Evolutionary conservation across 2,329 filamentous ascomycete species (phyloP), one percentile per base, ranked within the genome.

Genomic region (Alternaria longipes): DNA sequence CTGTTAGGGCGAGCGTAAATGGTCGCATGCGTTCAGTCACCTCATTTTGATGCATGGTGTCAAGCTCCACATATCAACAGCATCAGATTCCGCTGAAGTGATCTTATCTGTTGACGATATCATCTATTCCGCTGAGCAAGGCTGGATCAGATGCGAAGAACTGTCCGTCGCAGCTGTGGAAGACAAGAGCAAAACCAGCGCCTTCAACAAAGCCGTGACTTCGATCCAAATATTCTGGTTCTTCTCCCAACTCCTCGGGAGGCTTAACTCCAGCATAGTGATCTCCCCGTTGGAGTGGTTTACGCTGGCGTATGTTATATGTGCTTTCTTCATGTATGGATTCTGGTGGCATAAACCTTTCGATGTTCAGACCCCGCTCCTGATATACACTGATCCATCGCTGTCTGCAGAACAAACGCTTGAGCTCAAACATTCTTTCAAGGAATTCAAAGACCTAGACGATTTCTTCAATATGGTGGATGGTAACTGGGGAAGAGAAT

Each of bases 191-290:
- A 30, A 30, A 11, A 4, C 28, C 9, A 30, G 5, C 8, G 9
- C 9, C 28, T 30, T 30, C 28, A 30, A 30, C 11, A 30, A 30
- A 30, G 9, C 28, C 11, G 8, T 30, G 8, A 4, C 28, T 12
- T 30, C 28, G 0, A 4, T 30, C 9, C 28, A 30, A 30, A 30
- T 30, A 1, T 30, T 12, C 3, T 30, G 28, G 3, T 30, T 36
- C 32, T 36, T 36, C 2, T 36, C 14, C 2, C 32, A 36, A 14
- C 5, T 36, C 5, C 4, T 16, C 14, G 32, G 32, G 14, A 36
- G 32, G 5, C 32, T 36, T 1, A 5, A 0, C 1, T 14, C 32
- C 6, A 3, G 0, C 32, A 36, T 14, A 6, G 2, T 1, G 0
- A 5, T 16, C 1, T 36, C 32, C 1, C 32, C 32, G 2, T 36